These are phyloP conservation scores for Pyricularia sp. DNA, from an alignment of 2,329 filamentous ascomycete species.

Conservation along the genomic window DNA sequence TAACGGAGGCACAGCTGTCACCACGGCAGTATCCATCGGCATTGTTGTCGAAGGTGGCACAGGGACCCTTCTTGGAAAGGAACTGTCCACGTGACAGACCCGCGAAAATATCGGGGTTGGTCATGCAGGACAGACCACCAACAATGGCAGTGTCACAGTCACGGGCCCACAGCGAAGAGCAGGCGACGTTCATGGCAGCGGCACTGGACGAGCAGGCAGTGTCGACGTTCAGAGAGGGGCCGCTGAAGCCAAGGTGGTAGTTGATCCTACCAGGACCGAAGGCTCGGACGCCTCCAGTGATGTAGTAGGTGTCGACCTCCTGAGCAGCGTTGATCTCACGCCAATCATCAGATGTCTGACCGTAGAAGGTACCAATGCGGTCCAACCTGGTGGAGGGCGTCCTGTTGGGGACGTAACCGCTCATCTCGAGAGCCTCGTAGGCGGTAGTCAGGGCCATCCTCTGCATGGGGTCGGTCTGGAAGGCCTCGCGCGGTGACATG, in stretches of 20 bases:
- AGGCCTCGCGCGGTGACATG: constrained; percentile 74
- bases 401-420: constrained; percentile 64
- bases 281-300: constrained; percentile 32
- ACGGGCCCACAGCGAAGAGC: constrained; percentile 62
- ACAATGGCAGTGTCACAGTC: constrained; percentile 77
- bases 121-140: constrained; percentile 69
- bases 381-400: constrained; percentile 58
- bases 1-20: constrained; percentile 64
- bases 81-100: constrained; percentile 70
- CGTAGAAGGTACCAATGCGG: constrained; percentile 64
- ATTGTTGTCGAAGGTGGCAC: constrained; percentile 71
- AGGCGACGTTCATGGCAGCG: constrained; percentile 62
- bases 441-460: constrained; percentile 66
- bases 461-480: constrained; percentile 75
- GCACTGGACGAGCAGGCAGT: constrained; percentile 72
- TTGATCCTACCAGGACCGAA: constrained; percentile 52
- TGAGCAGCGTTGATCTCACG: constrained; percentile 65
- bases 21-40: constrained; percentile 79
- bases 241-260: constrained; percentile 70
- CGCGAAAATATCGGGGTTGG: constrained; percentile 72
- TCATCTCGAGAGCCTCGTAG: constrained; percentile 76
- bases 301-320: constrained; percentile 52
- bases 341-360: constrained; percentile 69
- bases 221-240: constrained; percentile 63
- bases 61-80: constrained; percentile 65